Evolutionary conservation across 176 grass and related monocot genomes (phyloP).

Genomic region (Oryza officinalis): DNA sequence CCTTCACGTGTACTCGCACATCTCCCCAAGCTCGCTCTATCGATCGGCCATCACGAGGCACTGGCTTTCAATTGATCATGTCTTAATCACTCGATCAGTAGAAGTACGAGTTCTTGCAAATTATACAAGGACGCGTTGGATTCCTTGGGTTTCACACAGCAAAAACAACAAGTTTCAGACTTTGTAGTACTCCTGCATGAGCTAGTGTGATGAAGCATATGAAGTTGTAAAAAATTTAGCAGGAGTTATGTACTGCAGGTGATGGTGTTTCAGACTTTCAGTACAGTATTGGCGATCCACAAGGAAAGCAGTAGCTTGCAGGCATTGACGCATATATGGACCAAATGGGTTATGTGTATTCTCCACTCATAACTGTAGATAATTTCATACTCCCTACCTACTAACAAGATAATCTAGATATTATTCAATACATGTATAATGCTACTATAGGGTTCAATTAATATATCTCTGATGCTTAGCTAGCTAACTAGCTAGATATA

Average conservation of each 20-base stretch:
- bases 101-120: background rate
- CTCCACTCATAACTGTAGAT: slow-evolving; percentile 17
- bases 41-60: slow-evolving; percentile 1
- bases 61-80: background rate
- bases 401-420: slow-evolving; percentile 35
- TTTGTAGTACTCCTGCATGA: background rate
- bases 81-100: slow-evolving; percentile 16
- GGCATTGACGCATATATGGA: slow-evolving; percentile 11
- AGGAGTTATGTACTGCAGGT: background rate
- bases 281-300: background rate
- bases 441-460: background rate
- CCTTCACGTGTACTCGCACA: slow-evolving; percentile 43
- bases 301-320: background rate
- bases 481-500: slow-evolving; percentile 16
- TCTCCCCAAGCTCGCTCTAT: slow-evolving; percentile 27
- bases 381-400: slow-evolving; percentile 28
- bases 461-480: slow-evolving; percentile 19
- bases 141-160: background rate
- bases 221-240: background rate
- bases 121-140: background rate
- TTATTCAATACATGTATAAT: slow-evolving; percentile 28
- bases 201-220: background rate
- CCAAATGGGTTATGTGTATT: slow-evolving; percentile 29
- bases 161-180: background rate
- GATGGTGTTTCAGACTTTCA: background rate